Conservation (phyloP, 108 stramenopile genomes). For the Nitzschia sp. region DNA sequence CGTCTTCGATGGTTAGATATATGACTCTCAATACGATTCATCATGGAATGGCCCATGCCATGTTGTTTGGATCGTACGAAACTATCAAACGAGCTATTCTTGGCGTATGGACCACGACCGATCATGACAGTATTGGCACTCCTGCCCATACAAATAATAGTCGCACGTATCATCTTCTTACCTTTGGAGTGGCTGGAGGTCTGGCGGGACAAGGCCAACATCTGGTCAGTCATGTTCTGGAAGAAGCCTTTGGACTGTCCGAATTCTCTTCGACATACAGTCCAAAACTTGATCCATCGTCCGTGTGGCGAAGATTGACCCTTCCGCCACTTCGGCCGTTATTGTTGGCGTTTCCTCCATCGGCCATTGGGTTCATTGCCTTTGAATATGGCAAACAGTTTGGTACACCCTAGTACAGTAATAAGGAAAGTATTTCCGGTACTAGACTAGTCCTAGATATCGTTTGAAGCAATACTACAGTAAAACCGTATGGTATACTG, state of each 20-base stretch:
- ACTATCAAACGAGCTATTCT: constrained; percentile 43
- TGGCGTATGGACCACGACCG: background rate
- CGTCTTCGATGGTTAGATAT: background rate
- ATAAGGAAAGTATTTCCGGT: too few relatives aligned
- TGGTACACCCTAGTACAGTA: too few relatives aligned
- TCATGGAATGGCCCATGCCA: constrained; percentile 60
- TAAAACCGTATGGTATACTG: too few relatives aligned
- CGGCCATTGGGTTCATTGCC: constrained; percentile 69
- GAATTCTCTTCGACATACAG: too few relatives aligned
- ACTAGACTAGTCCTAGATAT: too few relatives aligned
- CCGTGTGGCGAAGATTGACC: background rate
- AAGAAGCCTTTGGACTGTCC: constrained; percentile 24
- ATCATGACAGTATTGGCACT: background rate
- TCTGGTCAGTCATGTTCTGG: constrained; percentile 52
- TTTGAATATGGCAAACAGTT: constrained; percentile 70
- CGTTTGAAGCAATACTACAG: too few relatives aligned
- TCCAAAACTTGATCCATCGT: background rate
- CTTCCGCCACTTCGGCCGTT: constrained; percentile 45
- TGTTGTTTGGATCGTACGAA: constrained; percentile 75
- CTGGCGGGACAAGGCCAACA: constrained; percentile 66
- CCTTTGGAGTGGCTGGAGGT: constrained; percentile 61
- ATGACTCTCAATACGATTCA: constrained; percentile 32
- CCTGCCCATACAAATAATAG: too few relatives aligned
- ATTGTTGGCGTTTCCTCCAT: constrained; percentile 53
- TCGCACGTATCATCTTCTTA: background rate